Conservation (phyloP, 31 red algal genomes). For the Odonthalia washingtoniensis region DNA sequence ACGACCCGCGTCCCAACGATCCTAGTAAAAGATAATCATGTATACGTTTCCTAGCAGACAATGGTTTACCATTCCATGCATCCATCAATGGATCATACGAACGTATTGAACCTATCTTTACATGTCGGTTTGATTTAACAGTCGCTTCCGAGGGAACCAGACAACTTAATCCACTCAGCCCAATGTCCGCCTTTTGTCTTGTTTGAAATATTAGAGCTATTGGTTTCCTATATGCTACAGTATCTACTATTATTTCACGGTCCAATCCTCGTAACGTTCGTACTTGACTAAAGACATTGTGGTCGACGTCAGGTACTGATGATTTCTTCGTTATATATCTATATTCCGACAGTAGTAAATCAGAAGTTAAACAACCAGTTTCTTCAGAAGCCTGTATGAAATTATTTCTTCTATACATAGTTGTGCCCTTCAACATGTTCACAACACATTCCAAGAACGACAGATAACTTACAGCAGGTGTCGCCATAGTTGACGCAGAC, state of each 20-base stretch:
- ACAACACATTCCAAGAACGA: too few relatives aligned
- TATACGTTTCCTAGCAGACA: constrained; percentile 72
- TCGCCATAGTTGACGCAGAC: too few relatives aligned
- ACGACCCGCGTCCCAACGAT: constrained; percentile 81
- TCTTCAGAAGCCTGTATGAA: too few relatives aligned
- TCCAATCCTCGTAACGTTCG: constrained; percentile 48
- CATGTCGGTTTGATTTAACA: constrained; percentile 58
- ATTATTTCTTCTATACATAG: too few relatives aligned
- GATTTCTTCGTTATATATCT: too few relatives aligned
- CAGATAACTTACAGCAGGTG: too few relatives aligned
- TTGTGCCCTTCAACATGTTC: too few relatives aligned
- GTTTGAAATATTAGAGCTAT: constrained; percentile 61
- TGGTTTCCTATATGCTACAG: constrained; percentile 55
- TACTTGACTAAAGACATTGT: too few relatives aligned
- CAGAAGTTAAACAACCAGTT: too few relatives aligned
- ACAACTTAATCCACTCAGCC: constrained; percentile 81
- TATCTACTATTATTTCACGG: constrained; percentile 80
- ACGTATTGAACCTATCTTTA: constrained; percentile 56
- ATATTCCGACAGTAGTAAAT: too few relatives aligned
- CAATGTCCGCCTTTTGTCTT: constrained; percentile 60
- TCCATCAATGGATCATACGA: constrained; percentile 87
- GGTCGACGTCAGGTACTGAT: too few relatives aligned
- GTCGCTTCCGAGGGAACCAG: constrained; percentile 81
- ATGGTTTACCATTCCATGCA: constrained; percentile 75
- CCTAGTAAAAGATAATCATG: constrained; percentile 91